These are phyloP conservation scores for Strombidium stylifer DNA, from an alignment of 73 alveolate species.

Conservation along the genomic window DNA sequence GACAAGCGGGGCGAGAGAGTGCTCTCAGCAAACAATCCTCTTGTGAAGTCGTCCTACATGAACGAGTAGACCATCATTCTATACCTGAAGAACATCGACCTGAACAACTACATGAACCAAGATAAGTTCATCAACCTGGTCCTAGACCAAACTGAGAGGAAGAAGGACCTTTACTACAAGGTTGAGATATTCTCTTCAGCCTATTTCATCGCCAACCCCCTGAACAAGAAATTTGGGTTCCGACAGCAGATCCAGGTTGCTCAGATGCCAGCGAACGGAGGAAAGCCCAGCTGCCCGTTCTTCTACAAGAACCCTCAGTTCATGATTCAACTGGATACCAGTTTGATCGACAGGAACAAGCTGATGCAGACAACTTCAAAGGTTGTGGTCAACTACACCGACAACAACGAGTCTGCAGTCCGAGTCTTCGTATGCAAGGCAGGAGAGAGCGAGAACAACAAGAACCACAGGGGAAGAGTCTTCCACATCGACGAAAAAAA, in stretches of 20 bases:
- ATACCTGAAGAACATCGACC: slow-evolving; percentile 24
- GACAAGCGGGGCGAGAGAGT: slow-evolving; percentile 12
- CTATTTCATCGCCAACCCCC: slow-evolving; percentile 13
- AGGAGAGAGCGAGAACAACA: neutral
- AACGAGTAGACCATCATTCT: slow-evolving; percentile 52
- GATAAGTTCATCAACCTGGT: slow-evolving; percentile 47
- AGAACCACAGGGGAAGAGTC: neutral
- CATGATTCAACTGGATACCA: slow-evolving; percentile 19
- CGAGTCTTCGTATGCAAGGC: slow-evolving; percentile 3
- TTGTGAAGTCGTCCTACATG: slow-evolving; percentile 36
- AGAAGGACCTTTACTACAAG: slow-evolving; percentile 46
- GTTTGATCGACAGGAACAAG: neutral
- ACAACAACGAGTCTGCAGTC: slow-evolving; percentile 1
- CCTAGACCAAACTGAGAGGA: slow-evolving; percentile 37
- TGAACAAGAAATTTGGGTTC: slow-evolving; percentile 8
- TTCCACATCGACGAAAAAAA: neutral
- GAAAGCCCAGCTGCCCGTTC: slow-evolving; percentile 47
- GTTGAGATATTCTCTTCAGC: slow-evolving; percentile 28
- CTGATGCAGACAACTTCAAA: neutral
- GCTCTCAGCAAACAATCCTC: slow-evolving; percentile 31
- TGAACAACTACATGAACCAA: slow-evolving; percentile 7
- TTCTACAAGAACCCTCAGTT: slow-evolving; percentile 45
- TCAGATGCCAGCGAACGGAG: slow-evolving; percentile 46
- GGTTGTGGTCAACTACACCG: neutral
- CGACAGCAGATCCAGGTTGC: slow-evolving; percentile 5